A percentile compares a stretch with the other conserved stretches of the same genome.
Evolutionary conservation across 352 stramenopile species (phyloP).

Genomic region (Chrysophaeum taylorii): DNA sequence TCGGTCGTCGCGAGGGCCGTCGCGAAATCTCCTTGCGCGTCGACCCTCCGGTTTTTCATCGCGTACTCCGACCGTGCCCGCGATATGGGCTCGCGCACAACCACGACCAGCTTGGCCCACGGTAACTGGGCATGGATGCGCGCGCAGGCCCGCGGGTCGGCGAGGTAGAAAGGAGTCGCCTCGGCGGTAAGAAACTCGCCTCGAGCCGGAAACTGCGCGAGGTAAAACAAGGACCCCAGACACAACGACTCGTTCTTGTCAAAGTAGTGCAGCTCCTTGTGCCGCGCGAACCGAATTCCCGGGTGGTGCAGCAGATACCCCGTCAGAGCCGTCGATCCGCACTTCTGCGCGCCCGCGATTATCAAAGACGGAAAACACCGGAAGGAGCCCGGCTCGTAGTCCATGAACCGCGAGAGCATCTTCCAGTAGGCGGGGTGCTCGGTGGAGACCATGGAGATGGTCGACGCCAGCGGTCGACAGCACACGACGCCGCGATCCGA

Average conservation of each 20-base stretch:
- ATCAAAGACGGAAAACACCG: slow-evolving; percentile 3
- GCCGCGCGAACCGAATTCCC: background rate
- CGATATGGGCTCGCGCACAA: slow-evolving; percentile 25
- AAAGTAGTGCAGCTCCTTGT: slow-evolving; percentile 30
- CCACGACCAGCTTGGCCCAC: slow-evolving; percentile 12
- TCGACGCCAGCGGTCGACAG: background rate
- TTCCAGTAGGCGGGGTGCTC: background rate
- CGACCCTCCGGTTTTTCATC: slow-evolving; percentile 25
- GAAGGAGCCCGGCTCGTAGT: background rate
- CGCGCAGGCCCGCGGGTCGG: background rate
- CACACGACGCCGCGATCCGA: background rate
- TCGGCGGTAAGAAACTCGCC: slow-evolving; percentile 15
- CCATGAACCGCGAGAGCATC: background rate
- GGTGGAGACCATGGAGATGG: background rate
- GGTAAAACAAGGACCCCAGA: background rate
- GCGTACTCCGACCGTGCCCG: slow-evolving; percentile 25
- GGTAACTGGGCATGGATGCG: slow-evolving; percentile 17
- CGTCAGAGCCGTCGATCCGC: slow-evolving; percentile 22
- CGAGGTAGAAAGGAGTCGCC: slow-evolving; percentile 27
- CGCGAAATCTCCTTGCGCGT: background rate
- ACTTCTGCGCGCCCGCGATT: slow-evolving; percentile 26
- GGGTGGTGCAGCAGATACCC: slow-evolving; percentile 22
- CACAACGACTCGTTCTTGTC: slow-evolving; percentile 18
- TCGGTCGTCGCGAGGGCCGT: background rate
- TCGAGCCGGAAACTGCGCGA: background rate